These are phyloP conservation scores for Mycoemilia scoparia DNA, from an alignment of 192 early-diverging fungal species.

Conservation along the genomic window DNA sequence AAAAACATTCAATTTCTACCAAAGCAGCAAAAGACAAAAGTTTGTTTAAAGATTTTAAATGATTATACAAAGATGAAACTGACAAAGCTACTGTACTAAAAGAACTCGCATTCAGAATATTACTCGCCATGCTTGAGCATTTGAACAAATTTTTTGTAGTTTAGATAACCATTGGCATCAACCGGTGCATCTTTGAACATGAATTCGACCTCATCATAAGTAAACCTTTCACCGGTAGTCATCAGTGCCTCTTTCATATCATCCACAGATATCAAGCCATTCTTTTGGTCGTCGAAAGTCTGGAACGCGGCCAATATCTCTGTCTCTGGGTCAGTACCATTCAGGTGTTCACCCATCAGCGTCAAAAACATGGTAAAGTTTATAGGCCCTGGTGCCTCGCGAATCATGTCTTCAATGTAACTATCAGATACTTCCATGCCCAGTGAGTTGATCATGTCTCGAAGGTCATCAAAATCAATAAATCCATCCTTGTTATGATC, in stretches of 20 bases:
- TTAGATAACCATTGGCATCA: slow-evolving; percentile 56
- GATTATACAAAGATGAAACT: too few relatives aligned
- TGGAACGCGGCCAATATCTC: slow-evolving; percentile 87
- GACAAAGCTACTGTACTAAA: too few relatives aligned
- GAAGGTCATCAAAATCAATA: slow-evolving; percentile 81
- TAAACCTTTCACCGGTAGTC: slow-evolving; percentile 86
- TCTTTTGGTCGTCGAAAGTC: slow-evolving; percentile 71
- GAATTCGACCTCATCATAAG: slow-evolving; percentile 78
- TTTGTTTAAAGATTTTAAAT: too few relatives aligned
- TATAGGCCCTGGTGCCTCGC: slow-evolving; percentile 72
- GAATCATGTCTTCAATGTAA: slow-evolving; percentile 78
- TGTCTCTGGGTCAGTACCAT: slow-evolving; percentile 76
- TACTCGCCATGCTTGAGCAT: slow-evolving; percentile 72
- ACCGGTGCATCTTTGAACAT: slow-evolving; percentile 84
- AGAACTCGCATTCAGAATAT: too few relatives aligned
- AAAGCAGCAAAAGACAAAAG: too few relatives aligned
- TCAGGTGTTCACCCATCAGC: slow-evolving; percentile 83
- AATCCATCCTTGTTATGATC: slow-evolving; percentile 87
- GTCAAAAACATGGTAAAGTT: slow-evolving; percentile 98
- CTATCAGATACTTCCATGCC: slow-evolving; percentile 49
- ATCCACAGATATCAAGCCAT: slow-evolving; percentile 62
- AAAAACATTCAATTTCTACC: too few relatives aligned
- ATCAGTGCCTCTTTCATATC: slow-evolving; percentile 75
- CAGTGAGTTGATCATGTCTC: slow-evolving; percentile 68
- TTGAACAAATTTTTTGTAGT: slow-evolving; percentile 82